Conservation (phyloP, 1,139 yeast species). For the Geotrichum aggregatum region DNA sequence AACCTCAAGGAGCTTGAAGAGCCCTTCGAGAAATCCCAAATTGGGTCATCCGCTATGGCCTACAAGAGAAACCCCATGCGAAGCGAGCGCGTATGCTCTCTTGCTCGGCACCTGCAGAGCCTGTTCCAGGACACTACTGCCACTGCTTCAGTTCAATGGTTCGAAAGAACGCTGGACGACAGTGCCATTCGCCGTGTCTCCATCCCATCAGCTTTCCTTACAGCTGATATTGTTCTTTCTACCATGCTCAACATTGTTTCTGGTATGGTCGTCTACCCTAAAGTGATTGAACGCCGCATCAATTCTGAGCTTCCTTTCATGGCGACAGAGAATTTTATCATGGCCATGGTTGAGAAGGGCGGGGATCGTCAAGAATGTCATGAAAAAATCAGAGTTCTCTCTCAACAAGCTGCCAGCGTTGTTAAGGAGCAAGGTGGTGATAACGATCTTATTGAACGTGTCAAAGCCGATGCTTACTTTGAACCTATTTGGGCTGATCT, state of each 20-base stretch:
- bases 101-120: conserved; percentile 91
- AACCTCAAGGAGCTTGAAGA: conserved; percentile 96
- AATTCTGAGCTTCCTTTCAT: conserved; percentile 93
- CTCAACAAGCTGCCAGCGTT: conserved; percentile 96
- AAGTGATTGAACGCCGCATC: conserved; percentile 96
- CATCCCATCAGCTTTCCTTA: conserved; percentile 91
- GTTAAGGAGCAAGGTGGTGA: conserved; percentile 99
- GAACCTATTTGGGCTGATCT: conserved; percentile 84
- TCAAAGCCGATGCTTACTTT: conserved; percentile 75
- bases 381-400: conserved; percentile 92
- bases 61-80: conserved; percentile 99
- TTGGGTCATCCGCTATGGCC: conserved; percentile 98
- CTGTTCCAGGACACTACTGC: conserved; percentile 88
- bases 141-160: conserved; percentile 98
- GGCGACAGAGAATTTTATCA: conserved; percentile 98
- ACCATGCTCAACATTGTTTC: conserved; percentile 88
- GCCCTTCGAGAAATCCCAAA: conserved; percentile 96
- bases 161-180: conserved; percentile 97
- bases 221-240: conserved; percentile 88
- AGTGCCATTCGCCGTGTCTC: conserved; percentile 97
- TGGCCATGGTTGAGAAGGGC: conserved; percentile 99
- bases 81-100: conserved; percentile 96
- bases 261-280: conserved; percentile 95
- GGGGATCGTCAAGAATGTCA: conserved; percentile 98
- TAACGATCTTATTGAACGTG: conserved; percentile 89